A percentile compares a stretch with the other conserved stretches of the same genome.
Conservation (phyloP, 306 rosid species). For the Prunus armeniaca region DNA sequence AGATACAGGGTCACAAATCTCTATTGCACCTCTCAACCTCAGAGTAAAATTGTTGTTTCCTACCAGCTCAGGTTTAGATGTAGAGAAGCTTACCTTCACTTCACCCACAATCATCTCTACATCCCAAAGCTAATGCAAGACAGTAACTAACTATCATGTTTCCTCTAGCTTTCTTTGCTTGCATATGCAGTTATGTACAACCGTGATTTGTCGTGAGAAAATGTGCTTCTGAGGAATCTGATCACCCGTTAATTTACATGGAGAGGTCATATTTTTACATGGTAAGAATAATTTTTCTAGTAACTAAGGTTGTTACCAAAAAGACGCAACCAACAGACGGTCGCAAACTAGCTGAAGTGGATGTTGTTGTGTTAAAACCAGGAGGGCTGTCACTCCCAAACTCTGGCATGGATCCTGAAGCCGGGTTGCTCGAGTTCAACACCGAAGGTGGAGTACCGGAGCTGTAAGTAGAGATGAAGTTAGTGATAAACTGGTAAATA, state of each 20-base stretch:
- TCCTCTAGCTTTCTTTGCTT: constrained; percentile 21
- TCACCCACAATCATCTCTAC: background rate
- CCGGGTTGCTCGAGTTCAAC: constrained; percentile 59
- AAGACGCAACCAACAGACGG: constrained; percentile 49
- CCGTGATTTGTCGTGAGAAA: background rate
- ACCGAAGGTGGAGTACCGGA: constrained; percentile 49
- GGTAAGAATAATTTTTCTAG: constrained; percentile 25
- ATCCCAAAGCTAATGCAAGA: constrained; percentile 18
- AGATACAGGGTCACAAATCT: constrained; percentile 27
- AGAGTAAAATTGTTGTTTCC: constrained; percentile 9
- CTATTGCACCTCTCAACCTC: constrained; percentile 12
- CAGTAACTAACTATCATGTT: constrained; percentile 12
- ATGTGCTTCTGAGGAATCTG: constrained; percentile 11
- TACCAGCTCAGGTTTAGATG: background rate
- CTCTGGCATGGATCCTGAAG: constrained; percentile 47
- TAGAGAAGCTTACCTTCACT: background rate
- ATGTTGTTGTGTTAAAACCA: constrained; percentile 31
- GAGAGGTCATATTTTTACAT: constrained; percentile 25
- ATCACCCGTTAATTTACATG: background rate
- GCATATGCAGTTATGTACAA: constrained; percentile 35
- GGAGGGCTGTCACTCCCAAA: constrained; percentile 54
- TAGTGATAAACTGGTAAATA: background rate
- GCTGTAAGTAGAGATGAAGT: constrained; percentile 40
- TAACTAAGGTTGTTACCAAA: constrained; percentile 36
- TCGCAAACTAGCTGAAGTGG: constrained; percentile 39